Percentiles rank a stretch among this genome's conserved stretches.
phyloP scores from a whole-genome alignment of 805 yeast genomes.

The Candida coquimbonensis region DNA sequence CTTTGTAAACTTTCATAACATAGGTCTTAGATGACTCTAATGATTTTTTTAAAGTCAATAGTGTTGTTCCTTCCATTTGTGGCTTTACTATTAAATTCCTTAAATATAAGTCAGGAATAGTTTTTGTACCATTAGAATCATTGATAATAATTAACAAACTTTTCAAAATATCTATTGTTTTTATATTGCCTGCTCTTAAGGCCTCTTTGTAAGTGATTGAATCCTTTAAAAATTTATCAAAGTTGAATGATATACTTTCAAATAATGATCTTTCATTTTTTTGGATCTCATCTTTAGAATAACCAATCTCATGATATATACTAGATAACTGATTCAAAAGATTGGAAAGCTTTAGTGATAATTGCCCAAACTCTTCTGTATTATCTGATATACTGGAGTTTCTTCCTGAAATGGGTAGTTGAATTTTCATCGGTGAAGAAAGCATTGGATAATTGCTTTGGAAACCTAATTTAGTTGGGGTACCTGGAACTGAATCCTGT shows the following conservation, averaged over 20 bases:
- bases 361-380: slow-evolving; percentile 10
- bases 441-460: slow-evolving; percentile 9
- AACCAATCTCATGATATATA: slow-evolving; percentile 49
- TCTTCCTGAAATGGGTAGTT: slow-evolving; percentile 2
- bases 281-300: slow-evolving; percentile 41
- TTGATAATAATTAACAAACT: slow-evolving; percentile 25
- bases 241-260: slow-evolving; percentile 40
- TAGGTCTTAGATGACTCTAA: slow-evolving; percentile 25
- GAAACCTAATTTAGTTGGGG: not conserved
- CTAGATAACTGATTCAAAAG: slow-evolving; percentile 33
- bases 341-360: slow-evolving; percentile 12
- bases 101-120: slow-evolving; percentile 35
- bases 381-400: slow-evolving; percentile 4
- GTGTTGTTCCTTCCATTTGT: slow-evolving; percentile 22
- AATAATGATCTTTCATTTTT: slow-evolving; percentile 45
- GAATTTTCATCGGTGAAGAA: slow-evolving; percentile 21
- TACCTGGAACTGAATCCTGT: not conserved
- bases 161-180: slow-evolving; percentile 23
- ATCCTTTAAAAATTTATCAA: slow-evolving; percentile 33
- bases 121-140: slow-evolving; percentile 31
- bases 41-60: slow-evolving; percentile 27
- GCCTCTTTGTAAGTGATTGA: slow-evolving; percentile 31
- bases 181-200: slow-evolving; percentile 24
- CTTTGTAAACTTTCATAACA: slow-evolving; percentile 26
- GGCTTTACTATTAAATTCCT: slow-evolving; percentile 28